Base-by-base conservation (phyloP, 805 yeast species). In the Ogataea methanolica region DNA sequence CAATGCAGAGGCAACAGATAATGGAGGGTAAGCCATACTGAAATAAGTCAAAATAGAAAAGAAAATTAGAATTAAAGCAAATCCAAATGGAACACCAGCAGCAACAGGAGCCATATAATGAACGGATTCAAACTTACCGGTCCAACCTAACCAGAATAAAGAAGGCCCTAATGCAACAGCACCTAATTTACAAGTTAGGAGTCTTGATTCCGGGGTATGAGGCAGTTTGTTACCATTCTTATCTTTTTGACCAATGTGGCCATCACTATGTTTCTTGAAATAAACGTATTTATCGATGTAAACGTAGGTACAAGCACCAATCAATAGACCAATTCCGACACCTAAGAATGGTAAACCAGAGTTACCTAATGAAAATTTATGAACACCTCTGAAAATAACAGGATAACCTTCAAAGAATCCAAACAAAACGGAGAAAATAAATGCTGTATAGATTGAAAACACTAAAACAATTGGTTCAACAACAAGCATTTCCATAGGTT, bases 71-170 rank as follows among this genome's bases (percentile, higher is more conserved):
- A 87, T 76, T 50, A 87, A 69, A 7, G 90, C 86, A 58, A 83
- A 83, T 1, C 95, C 94, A 58, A 86, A 79, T 33, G 91, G 82
- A 41, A 85, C 77, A 55, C 96, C 96, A 1, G 92, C 81, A 47
- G 83, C 78, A 22, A 79, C 71, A 7, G 95, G 88, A 11, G 79
- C 85, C 72, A 85, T 82, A 90, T 91, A 87, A 60, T 83, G 91
- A 26, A 86, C 80, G 15, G 63, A 57, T 2, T 55, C 45, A 17
- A 6, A 33, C 56, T 78, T 74, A 9, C 87, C 75, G 3, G 91
- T 75, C 95, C 95, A 87, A 6, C 83, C 95, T 47, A 85, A 71
- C 95, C 94, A 87, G 67, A 87, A 86, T 48, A 87, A 69, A 0
- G 86, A 74, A 36, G 82, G 72, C 5, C 90, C 90, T 51, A 87